phyloP scores from a whole-genome alignment of 305 asterid genomes.

The Fraxinus greggii region DNA sequence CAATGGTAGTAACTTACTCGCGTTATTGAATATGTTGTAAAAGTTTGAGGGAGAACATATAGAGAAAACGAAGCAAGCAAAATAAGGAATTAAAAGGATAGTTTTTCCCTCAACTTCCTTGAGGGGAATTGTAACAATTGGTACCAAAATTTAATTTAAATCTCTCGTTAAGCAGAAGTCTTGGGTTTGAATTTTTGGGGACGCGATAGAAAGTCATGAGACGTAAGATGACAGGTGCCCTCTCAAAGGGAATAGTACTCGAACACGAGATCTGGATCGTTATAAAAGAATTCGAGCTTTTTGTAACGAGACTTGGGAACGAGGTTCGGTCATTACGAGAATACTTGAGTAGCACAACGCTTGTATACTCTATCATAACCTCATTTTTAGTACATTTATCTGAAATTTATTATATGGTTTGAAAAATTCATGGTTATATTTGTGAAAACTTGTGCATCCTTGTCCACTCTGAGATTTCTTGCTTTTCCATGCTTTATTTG shows the following conservation, averaged over 20 bases:
- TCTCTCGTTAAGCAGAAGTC: too few relatives aligned
- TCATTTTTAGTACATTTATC: not conserved
- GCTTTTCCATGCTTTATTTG: conserved; percentile 23
- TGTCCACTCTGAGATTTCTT: not conserved
- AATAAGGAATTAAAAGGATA: too few relatives aligned
- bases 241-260: not conserved
- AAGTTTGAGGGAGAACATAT: not conserved
- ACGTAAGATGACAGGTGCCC: too few relatives aligned
- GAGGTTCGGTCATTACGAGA: not conserved
- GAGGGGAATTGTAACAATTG: not conserved
- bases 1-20: not conserved
- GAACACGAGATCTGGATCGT: not conserved
- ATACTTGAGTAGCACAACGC: not conserved
- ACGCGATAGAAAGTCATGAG: not conserved
- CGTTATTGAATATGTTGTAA: not conserved
- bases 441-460: conserved; percentile 22
- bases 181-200: too few relatives aligned
- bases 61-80: not conserved
- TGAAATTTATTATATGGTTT: not conserved
- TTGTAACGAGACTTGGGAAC: not conserved
- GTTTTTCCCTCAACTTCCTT: not conserved
- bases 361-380: not conserved
- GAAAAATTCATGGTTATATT: conserved; percentile 21
- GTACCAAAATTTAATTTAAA: not conserved
- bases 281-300: too few relatives aligned